phyloP scores from a whole-genome alignment of 2,329 filamentous ascomycete species.

The Seiridium unicorne region DNA sequence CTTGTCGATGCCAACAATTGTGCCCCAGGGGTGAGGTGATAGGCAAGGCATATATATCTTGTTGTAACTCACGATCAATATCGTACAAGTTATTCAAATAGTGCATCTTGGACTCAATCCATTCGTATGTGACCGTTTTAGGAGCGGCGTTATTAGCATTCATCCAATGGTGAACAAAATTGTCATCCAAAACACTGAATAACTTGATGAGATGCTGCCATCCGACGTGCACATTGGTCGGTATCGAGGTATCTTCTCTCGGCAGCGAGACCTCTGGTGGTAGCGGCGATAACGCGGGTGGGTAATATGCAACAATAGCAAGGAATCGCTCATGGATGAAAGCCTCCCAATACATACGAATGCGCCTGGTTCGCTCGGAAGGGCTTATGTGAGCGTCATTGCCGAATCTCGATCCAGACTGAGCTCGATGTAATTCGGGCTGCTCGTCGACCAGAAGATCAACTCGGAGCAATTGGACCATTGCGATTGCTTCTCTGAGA shows the following conservation, averaged over 20 bases:
- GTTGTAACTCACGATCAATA: not conserved
- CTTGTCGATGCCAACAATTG: not conserved
- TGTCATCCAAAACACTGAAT: not conserved
- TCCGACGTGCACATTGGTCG: not conserved
- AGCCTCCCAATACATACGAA: not conserved
- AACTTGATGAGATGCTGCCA: conserved; percentile 1
- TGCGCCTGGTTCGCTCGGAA: not conserved
- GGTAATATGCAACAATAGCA: not conserved
- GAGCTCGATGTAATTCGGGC: not conserved
- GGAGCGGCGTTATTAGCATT: not conserved
- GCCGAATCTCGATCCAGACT: not conserved
- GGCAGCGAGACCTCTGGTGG: not conserved
- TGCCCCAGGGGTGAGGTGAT: not conserved
- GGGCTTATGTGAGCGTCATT: not conserved
- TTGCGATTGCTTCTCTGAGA: not conserved
- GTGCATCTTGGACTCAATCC: conserved; percentile 3
- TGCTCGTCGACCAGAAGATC: not conserved
- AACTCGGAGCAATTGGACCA: not conserved
- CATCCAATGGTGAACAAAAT: not conserved
- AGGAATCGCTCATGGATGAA: conserved; percentile 2
- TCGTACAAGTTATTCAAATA: not conserved
- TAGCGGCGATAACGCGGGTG: not conserved
- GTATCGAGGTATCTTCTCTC: not conserved
- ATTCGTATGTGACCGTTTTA: not conserved
- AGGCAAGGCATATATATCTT: not conserved